phyloP scores from a whole-genome alignment of 306 rosid species.

The Luffa acutangula region DNA sequence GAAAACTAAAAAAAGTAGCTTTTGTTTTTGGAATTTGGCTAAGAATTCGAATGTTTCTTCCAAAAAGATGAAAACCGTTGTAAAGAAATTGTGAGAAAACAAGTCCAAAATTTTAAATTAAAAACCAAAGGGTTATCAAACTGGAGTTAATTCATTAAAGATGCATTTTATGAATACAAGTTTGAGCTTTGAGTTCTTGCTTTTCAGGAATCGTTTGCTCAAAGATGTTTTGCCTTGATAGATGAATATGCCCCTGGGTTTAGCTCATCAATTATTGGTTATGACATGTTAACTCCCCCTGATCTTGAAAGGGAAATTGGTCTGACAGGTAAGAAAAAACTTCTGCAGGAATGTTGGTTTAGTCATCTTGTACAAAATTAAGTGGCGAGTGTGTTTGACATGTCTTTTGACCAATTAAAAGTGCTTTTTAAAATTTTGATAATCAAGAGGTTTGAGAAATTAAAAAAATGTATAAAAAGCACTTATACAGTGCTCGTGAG shows the following conservation, averaged over 20 bases:
- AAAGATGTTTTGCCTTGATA: constrained; percentile 60
- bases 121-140: too few relatives aligned
- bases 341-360: neutral
- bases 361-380: neutral
- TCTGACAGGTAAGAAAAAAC: constrained; percentile 48
- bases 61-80: too few relatives aligned
- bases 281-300: constrained; percentile 92
- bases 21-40: too few relatives aligned
- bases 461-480: neutral
- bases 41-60: too few relatives aligned
- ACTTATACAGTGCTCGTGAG: too few relatives aligned
- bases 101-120: too few relatives aligned
- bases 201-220: constrained; percentile 63
- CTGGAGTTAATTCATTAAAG: too few relatives aligned
- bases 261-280: constrained; percentile 70
- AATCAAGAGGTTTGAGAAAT: neutral
- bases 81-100: too few relatives aligned
- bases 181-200: neutral
- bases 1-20: too few relatives aligned
- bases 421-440: neutral
- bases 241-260: constrained; percentile 89
- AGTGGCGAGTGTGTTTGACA: neutral
- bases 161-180: neutral
- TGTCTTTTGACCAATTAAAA: neutral
- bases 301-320: constrained; percentile 95